These are phyloP conservation scores for Immersiporthe knoxdaviesiana DNA, from an alignment of 2,329 filamentous ascomycete species.

Conservation along the genomic window DNA sequence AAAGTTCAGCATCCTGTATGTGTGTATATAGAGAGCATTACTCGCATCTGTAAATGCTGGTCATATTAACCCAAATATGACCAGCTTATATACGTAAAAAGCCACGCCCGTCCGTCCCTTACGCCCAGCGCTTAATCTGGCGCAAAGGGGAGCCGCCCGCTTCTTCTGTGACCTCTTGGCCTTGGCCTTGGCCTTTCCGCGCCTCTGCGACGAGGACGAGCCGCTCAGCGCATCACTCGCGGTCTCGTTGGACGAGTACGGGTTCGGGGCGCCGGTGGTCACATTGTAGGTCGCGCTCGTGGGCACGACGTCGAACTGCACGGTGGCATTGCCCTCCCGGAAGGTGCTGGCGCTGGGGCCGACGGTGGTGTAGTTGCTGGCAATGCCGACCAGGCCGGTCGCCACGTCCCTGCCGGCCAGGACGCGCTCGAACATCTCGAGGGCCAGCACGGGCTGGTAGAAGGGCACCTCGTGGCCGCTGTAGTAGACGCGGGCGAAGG, in stretches of 20 bases:
- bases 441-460: conserved; percentile 54
- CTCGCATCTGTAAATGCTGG: background rate
- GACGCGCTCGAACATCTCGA: conserved; percentile 54
- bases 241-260: conserved; percentile 9
- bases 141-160: conserved; percentile 9
- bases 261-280: conserved; percentile 36
- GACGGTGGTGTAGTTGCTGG: conserved; percentile 40
- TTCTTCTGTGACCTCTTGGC: conserved; percentile 7
- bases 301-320: conserved; percentile 40
- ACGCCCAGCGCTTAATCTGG: conserved; percentile 15
- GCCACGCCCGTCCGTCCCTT: background rate
- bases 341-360: conserved; percentile 48
- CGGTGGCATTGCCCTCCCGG: conserved; percentile 45
- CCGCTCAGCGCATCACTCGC: background rate
- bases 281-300: conserved; percentile 40
- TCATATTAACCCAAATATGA: background rate
- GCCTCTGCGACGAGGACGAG: background rate
- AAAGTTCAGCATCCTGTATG: too few relatives aligned
- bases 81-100: background rate
- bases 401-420: conserved; percentile 53
- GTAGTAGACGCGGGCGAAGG: conserved; percentile 51
- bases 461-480: conserved; percentile 51
- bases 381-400: conserved; percentile 50
- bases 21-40: too few relatives aligned
- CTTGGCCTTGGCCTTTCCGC: background rate